Conservation (phyloP, 2,329 filamentous ascomycete species). For the Epichloe bromicola region DNA sequence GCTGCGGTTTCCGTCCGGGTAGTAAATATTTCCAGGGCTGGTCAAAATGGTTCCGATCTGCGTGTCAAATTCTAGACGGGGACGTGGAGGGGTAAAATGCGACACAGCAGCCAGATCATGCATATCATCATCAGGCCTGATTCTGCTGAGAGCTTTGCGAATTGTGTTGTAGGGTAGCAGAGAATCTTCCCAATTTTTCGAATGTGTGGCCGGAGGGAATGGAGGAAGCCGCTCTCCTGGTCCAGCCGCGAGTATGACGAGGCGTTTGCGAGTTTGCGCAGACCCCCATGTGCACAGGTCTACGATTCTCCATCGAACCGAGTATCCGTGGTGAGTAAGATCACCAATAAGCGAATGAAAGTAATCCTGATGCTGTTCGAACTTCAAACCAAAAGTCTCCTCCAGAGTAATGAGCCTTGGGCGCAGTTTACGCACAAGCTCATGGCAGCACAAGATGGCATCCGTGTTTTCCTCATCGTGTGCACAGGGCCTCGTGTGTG, state of each 20-base stretch:
- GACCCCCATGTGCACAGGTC: slow-evolving; percentile 37
- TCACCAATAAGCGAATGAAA: slow-evolving; percentile 49
- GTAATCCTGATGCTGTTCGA: slow-evolving; percentile 36
- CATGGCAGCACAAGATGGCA: slow-evolving; percentile 37
- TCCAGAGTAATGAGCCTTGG: slow-evolving; percentile 67
- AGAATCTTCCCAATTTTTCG: slow-evolving; percentile 20
- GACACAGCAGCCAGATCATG: slow-evolving; percentile 24
- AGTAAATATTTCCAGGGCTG: slow-evolving; percentile 47
- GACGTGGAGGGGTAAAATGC: slow-evolving; percentile 16
- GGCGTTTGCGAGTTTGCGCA: slow-evolving; percentile 34
- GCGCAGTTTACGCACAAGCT: slow-evolving; percentile 41
- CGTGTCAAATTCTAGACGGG: slow-evolving; percentile 31
- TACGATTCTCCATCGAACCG: slow-evolving; percentile 54
- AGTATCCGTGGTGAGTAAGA: slow-evolving; percentile 54
- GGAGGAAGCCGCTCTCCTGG: slow-evolving; percentile 58
- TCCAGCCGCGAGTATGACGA: slow-evolving; percentile 45
- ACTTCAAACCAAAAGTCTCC: slow-evolving; percentile 58
- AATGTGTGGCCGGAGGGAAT: slow-evolving; percentile 52
- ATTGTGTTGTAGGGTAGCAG: slow-evolving; percentile 32
- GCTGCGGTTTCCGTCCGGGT: slow-evolving; percentile 48
- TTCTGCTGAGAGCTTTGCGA: slow-evolving; percentile 24
- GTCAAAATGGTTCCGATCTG: slow-evolving; percentile 51
- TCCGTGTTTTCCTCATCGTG: slow-evolving; percentile 60
- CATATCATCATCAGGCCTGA: slow-evolving; percentile 22
- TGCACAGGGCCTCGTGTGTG: slow-evolving; percentile 53